phyloP scores from a whole-genome alignment of 306 rosid species.

The Echinosophora koreensis region DNA sequence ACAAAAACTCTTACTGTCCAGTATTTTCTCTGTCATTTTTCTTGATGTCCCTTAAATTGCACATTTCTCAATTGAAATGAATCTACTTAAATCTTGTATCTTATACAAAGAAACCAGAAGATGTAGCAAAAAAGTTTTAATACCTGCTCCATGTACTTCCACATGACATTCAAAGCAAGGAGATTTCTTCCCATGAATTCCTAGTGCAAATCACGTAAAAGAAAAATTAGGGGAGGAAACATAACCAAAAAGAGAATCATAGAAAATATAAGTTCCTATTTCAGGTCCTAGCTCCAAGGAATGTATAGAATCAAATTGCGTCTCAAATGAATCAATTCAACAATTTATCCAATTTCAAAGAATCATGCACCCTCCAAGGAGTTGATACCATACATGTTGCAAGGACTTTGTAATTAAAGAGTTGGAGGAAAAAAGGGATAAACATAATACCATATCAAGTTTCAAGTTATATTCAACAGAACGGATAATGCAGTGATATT shows the following conservation, averaged over 20 bases:
- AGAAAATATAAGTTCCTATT: background rate
- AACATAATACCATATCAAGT: constrained; percentile 5
- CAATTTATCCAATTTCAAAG: constrained; percentile 34
- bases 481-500: constrained; percentile 5
- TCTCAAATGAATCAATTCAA: background rate
- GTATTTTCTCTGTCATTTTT: background rate
- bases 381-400: background rate
- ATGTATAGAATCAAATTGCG: background rate
- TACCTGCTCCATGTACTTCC: constrained; percentile 99
- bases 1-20: background rate
- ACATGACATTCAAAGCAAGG: constrained; percentile 97
- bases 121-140: constrained; percentile 27
- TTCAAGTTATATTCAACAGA: constrained; percentile 1
- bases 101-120: background rate
- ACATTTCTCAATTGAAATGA: constrained; percentile 13
- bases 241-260: background rate
- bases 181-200: constrained; percentile 98
- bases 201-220: constrained; percentile 53
- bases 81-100: constrained; percentile 5
- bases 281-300: constrained; percentile 3
- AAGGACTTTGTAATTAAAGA: background rate
- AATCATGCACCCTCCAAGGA: background rate
- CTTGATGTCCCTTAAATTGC: constrained; percentile 4
- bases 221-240: constrained; percentile 18
- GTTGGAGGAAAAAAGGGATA: background rate